phyloP scores from a whole-genome alignment of 345 rosid species.

The Lagerstroemia speciosa region DNA sequence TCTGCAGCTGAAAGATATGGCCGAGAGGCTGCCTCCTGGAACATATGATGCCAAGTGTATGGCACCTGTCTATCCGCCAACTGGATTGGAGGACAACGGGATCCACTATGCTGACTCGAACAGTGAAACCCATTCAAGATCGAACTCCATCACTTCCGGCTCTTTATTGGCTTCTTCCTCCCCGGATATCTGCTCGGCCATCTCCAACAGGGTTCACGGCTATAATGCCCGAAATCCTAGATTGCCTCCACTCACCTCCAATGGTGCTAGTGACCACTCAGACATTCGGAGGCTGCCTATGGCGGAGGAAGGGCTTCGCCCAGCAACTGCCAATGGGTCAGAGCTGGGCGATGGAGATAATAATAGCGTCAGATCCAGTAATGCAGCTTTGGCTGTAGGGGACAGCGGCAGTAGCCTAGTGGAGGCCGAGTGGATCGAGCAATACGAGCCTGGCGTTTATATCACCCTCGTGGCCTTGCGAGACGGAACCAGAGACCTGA shows the following conservation, averaged over 20 bases:
- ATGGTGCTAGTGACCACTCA: conserved; percentile 31
- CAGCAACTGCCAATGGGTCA: conserved; percentile 27
- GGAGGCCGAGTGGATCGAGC: conserved; percentile 95
- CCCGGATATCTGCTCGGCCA: conserved; percentile 21
- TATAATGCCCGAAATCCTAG: conserved; percentile 19
- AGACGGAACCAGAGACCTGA: conserved; percentile 97
- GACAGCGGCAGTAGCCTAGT: conserved; percentile 37
- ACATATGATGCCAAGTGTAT: conserved; percentile 47
- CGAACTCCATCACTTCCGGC: conserved; percentile 45
- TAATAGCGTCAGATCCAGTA: conserved; percentile 41
- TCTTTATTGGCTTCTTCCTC: conserved; percentile 42
- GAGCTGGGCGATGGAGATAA: conserved; percentile 46
- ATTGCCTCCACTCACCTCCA: conserved; percentile 8
- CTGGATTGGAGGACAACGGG: conserved; percentile 67
- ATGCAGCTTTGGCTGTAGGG: conserved; percentile 21
- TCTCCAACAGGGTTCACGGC: conserved; percentile 32
- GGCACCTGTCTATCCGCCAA: conserved; percentile 34
- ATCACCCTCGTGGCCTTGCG: conserved; percentile 75
- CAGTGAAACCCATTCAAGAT: conserved; percentile 53
- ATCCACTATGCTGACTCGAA: conserved; percentile 40
- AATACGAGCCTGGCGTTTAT: conserved; percentile 88
- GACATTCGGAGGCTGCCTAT: conserved; percentile 31
- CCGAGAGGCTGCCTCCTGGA: conserved; percentile 70
- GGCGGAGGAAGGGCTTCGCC: conserved; percentile 33
- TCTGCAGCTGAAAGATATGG: conserved; percentile 81